phyloP scores from a whole-genome alignment of 257 asterid genomes.

The Solanum medicagineum region DNA sequence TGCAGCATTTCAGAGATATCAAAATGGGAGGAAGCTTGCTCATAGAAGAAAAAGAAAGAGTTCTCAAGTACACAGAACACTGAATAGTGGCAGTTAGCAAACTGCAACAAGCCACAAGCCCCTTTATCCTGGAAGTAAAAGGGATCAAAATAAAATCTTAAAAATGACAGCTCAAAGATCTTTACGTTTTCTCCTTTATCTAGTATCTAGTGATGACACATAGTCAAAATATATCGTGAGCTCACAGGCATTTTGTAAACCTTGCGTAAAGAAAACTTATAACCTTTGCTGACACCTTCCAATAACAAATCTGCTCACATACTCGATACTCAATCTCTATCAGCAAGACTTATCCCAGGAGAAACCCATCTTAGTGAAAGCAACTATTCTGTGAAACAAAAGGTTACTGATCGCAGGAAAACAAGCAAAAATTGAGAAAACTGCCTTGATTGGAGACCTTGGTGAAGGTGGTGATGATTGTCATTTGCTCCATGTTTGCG shows the following conservation, averaged over 20 bases:
- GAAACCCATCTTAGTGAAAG: background rate
- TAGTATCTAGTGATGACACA: background rate
- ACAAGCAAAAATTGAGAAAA: background rate
- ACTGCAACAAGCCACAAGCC: background rate
- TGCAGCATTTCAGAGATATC: background rate
- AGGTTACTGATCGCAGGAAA: background rate
- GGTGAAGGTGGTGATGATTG: background rate
- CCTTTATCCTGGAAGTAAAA: background rate
- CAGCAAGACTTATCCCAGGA: background rate
- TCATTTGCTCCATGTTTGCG: background rate
- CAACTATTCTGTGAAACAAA: background rate
- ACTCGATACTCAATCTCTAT: background rate
- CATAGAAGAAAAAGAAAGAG: background rate
- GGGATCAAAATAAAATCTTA: background rate
- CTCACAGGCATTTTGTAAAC: background rate
- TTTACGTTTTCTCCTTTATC: background rate
- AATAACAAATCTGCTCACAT: background rate
- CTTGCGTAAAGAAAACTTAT: background rate
- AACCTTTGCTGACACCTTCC: background rate
- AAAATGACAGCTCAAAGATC: background rate
- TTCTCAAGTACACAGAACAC: background rate
- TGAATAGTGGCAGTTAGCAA: background rate
- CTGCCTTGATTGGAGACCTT: background rate
- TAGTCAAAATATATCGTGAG: background rate
- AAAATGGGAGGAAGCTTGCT: background rate